Evolutionary conservation across 106 monocot species (phyloP).

Genomic region (Phalaenopsis aphrodite): DNA sequence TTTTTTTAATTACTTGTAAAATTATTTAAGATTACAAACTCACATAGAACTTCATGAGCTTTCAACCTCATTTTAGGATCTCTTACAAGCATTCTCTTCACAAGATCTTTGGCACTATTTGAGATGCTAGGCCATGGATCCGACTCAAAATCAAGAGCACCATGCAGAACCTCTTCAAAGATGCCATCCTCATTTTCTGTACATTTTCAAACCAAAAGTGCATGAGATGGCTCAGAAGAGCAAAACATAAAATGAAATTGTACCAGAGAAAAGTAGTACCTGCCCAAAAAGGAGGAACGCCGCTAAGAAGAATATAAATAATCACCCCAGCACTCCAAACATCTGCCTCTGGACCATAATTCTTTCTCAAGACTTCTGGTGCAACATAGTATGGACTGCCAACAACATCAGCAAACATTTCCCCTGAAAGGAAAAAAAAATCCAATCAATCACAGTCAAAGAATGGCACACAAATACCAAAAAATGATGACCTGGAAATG

Average conservation of each 20-base stretch:
- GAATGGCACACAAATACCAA: background rate
- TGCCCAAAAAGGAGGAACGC: constrained; percentile 34
- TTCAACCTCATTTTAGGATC: constrained; percentile 21
- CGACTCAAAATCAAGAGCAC: constrained; percentile 24
- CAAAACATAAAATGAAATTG: background rate
- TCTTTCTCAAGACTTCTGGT: constrained; percentile 29
- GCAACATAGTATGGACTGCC: constrained; percentile 35
- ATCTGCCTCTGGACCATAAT: constrained; percentile 27
- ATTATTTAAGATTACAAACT: constrained; percentile 6
- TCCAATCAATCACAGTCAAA: constrained; percentile 16
- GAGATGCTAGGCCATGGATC: constrained; percentile 36
- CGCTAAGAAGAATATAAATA: constrained; percentile 29
- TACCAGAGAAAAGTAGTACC: constrained; percentile 1
- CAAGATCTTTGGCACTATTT: constrained; percentile 26
- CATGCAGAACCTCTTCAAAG: constrained; percentile 27
- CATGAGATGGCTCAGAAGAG: background rate
- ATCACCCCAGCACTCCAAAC: constrained; percentile 35
- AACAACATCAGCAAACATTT: constrained; percentile 25
- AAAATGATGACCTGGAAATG: background rate
- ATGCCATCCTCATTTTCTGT: constrained; percentile 28
- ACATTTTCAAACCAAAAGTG: background rate
- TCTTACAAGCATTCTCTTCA: constrained; percentile 29
- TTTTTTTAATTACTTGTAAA: background rate
- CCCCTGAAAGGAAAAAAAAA: constrained; percentile 15
- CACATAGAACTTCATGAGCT: constrained; percentile 32